Evolutionary conservation across 1,284 basidiomycete genomes (phyloP).

Genomic region (Entoloma clypeatum): DNA sequence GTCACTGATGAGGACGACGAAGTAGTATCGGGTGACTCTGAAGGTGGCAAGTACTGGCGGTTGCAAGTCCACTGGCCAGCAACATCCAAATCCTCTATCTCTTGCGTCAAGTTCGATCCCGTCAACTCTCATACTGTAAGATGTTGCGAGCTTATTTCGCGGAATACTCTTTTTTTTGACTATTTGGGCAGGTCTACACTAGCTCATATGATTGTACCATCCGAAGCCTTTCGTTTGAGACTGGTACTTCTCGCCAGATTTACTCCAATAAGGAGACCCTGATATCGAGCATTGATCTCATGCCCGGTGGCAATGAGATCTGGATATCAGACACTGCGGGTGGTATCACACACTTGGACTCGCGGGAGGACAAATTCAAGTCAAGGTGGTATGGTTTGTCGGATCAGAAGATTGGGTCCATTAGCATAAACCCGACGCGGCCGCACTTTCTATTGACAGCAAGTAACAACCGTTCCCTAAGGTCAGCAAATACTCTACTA

Average conservation of each 20-base stretch:
- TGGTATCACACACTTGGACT: slow-evolving; percentile 67
- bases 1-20: slow-evolving; percentile 60
- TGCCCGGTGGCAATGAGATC: slow-evolving; percentile 66
- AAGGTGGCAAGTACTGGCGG: slow-evolving; percentile 75
- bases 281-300: slow-evolving; percentile 63
- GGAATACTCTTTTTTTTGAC: slow-evolving; percentile 1
- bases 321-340: slow-evolving; percentile 74
- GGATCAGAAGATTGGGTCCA: slow-evolving; percentile 67
- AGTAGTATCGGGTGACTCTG: slow-evolving; percentile 36
- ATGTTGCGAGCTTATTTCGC: slow-evolving; percentile 20
- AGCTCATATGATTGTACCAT: slow-evolving; percentile 76
- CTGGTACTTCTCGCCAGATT: slow-evolving; percentile 65
- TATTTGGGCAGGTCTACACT: slow-evolving; percentile 57
- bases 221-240: slow-evolving; percentile 64
- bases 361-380: slow-evolving; percentile 56
- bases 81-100: slow-evolving; percentile 72
- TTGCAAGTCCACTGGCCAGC: slow-evolving; percentile 80
- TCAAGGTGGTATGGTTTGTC: slow-evolving; percentile 62
- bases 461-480: slow-evolving; percentile 65
- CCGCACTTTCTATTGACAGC: slow-evolving; percentile 66
- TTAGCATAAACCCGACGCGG: slow-evolving; percentile 71
- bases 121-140: slow-evolving; percentile 65
- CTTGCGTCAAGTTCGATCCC: slow-evolving; percentile 70
- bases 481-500: slow-evolving; percentile 42
- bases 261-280: slow-evolving; percentile 54